These are phyloP conservation scores for Aspergillus nidulans DNA, from an alignment of 495 filamentous ascomycete species.

Conservation along the genomic window DNA sequence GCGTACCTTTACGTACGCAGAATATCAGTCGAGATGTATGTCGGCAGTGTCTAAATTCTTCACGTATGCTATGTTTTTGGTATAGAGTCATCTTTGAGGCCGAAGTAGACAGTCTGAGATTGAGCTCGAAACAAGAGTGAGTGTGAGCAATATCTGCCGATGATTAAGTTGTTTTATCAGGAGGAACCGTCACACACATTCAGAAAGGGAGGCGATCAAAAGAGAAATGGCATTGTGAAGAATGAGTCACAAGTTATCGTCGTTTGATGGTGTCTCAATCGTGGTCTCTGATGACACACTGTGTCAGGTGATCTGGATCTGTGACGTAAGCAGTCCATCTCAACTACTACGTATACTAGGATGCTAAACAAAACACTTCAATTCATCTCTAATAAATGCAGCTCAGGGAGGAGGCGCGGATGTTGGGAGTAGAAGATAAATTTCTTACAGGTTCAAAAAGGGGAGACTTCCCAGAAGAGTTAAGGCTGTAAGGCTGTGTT, in stretches of 20 bases:
- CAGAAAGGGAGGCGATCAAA: neutral
- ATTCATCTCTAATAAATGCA: too few species aligned
- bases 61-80: constrained; percentile 1
- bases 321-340: constrained; percentile 10
- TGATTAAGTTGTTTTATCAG: neutral
- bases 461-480: too few species aligned
- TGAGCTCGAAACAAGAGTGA: neutral
- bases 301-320: constrained; percentile 4
- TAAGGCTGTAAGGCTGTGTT: too few species aligned
- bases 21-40: constrained; percentile 2
- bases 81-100: constrained; percentile 23
- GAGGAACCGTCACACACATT: neutral
- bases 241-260: constrained; percentile 13
- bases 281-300: constrained; percentile 3
- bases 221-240: constrained; percentile 14
- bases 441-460: too few species aligned
- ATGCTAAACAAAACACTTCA: too few species aligned
- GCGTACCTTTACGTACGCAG: neutral
- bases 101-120: neutral
- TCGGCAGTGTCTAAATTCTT: constrained; percentile 7
- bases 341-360: neutral
- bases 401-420: too few species aligned
- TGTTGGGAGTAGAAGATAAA: too few species aligned
- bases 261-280: neutral
- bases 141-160: neutral